Percentiles rank a stretch among this genome's conserved stretches.
These are phyloP conservation scores for Elongisporangium undulatum DNA, from an alignment of 352 stramenopile species.

Conservation along the genomic window DNA sequence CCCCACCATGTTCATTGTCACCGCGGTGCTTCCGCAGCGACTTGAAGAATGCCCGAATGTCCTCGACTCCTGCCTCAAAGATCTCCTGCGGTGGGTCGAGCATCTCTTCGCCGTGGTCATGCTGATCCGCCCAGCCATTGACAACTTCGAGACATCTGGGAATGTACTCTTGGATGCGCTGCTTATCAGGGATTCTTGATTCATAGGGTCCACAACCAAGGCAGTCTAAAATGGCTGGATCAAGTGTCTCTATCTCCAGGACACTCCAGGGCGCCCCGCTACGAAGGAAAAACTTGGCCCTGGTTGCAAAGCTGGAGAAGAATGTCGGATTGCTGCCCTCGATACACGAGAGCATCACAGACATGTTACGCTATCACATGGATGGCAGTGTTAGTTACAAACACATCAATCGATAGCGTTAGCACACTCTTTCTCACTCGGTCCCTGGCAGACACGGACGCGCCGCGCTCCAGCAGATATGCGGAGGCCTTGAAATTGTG, in stretches of 20 bases:
- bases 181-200: no score
- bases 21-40: background rate
- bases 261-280: background rate
- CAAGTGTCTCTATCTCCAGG: background rate
- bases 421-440: background rate
- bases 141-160: background rate
- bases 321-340: background rate
- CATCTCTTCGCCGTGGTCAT: background rate
- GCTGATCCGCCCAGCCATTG: background rate
- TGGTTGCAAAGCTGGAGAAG: background rate
- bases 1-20: no score
- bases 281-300: background rate
- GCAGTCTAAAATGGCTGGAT: background rate
- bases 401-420: background rate
- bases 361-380: background rate
- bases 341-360: background rate
- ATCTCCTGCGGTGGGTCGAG: background rate
- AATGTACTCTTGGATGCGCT: background rate
- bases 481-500: background rate
- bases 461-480: background rate
- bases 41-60: slow-evolving; percentile 10
- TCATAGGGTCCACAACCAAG: no score
- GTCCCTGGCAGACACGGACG: background rate
- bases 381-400: background rate
- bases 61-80: slow-evolving; percentile 3